A percentile compares a stretch with the other conserved stretches of the same genome.
phyloP scores from a whole-genome alignment of 2,329 filamentous ascomycete genomes.

The Rhynchosporium agropyri region DNA sequence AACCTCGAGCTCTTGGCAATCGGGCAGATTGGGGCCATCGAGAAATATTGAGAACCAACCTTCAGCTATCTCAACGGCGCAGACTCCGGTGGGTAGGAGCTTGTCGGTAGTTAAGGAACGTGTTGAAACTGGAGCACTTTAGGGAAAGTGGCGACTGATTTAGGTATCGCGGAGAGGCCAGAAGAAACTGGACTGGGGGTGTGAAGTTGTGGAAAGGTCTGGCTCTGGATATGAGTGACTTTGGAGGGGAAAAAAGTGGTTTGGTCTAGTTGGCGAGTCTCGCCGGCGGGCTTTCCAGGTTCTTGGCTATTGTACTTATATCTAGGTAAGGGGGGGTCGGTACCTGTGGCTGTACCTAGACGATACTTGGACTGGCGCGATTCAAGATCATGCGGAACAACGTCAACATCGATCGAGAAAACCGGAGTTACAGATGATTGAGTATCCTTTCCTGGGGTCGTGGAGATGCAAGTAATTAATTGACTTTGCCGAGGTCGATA shows the following conservation, averaged over 20 bases:
- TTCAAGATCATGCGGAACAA: conserved; percentile 4
- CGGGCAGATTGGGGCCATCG: background rate
- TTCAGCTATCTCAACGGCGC: conserved; percentile 23
- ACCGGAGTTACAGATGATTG: background rate
- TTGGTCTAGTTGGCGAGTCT: conserved; percentile 5
- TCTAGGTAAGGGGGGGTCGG: conserved; percentile 2
- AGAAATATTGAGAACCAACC: conserved; percentile 21
- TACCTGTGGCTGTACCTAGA: conserved; percentile 17
- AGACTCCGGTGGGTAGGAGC: conserved; percentile 23
- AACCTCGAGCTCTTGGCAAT: conserved; percentile 22
- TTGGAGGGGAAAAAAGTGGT: conserved; percentile 15
- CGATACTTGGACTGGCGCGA: conserved; percentile 3
- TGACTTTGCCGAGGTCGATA: conserved; percentile 1
- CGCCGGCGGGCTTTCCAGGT: background rate
- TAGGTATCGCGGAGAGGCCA: conserved; percentile 11
- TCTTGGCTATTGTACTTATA: too few species aligned
- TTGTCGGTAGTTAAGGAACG: background rate
- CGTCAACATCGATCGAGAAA: conserved; percentile 6
- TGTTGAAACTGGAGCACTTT: background rate
- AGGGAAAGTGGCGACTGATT: background rate
- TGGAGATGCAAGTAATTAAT: background rate
- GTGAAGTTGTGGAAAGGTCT: conserved; percentile 15
- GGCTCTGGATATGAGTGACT: background rate
- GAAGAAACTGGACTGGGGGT: conserved; percentile 11
- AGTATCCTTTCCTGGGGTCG: background rate